Conservation (phyloP, 2,329 filamentous ascomycete genomes). For the Calonectria ilicicola region DNA sequence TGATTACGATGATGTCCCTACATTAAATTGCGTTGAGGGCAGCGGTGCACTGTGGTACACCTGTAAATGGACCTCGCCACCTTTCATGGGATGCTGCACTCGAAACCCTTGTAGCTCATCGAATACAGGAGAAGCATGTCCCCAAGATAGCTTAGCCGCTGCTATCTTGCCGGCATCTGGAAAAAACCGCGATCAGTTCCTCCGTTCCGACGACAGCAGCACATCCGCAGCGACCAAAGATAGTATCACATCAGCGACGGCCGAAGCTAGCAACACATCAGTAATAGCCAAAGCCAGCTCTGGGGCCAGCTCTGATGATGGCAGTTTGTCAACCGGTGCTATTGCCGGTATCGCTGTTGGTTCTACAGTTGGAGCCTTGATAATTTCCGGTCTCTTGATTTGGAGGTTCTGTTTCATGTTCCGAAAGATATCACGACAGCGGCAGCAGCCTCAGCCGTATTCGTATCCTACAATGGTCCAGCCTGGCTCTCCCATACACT, state of each 20-base stretch:
- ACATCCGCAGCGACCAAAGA: too few species aligned
- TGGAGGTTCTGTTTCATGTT: not conserved
- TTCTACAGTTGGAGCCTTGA: not conserved
- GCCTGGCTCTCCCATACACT: not conserved
- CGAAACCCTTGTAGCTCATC: not conserved
- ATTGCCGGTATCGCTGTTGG: not conserved
- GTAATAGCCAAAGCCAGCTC: not conserved
- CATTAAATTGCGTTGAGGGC: not conserved
- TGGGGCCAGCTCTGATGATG: not conserved
- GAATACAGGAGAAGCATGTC: not conserved
- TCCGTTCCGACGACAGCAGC: not conserved
- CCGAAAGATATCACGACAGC: not conserved
- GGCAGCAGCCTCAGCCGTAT: not conserved
- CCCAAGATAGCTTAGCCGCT: not conserved
- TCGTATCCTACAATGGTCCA: not conserved
- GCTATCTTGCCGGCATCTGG: not conserved
- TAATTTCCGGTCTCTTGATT: not conserved
- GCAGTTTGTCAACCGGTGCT: not conserved
- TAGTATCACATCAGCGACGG: too few species aligned
- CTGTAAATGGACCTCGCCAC: not conserved
- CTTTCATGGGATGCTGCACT: not conserved
- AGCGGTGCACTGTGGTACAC: not conserved
- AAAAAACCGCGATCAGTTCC: not conserved
- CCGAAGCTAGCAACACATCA: too few species aligned
- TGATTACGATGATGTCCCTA: not conserved